These are phyloP conservation scores for Pseudogymnoascus sp. DNA, from an alignment of 2,329 filamentous ascomycete genomes.

Conservation along the genomic window DNA sequence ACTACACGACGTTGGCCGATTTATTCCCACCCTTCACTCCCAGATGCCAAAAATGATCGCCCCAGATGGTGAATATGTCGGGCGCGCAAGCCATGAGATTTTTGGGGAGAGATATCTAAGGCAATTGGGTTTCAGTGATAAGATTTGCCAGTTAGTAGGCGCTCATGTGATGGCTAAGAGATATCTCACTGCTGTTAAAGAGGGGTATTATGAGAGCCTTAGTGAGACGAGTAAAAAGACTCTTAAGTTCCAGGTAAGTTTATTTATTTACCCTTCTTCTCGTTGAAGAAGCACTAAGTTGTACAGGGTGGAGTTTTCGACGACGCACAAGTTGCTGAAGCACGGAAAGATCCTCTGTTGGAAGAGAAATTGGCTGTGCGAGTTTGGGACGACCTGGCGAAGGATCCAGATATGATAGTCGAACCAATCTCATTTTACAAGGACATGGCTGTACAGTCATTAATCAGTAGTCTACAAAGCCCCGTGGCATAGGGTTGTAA, in stretches of 20 bases:
- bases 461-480: neutral
- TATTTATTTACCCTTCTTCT: neutral
- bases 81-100: slow-evolving; percentile 10
- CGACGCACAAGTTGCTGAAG: slow-evolving; percentile 9
- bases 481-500: neutral
- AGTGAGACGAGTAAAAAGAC: slow-evolving; percentile 12
- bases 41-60: slow-evolving; percentile 11
- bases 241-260: slow-evolving; percentile 7
- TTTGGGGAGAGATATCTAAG: slow-evolving; percentile 8
- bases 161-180: slow-evolving; percentile 11
- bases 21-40: slow-evolving; percentile 5
- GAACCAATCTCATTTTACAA: slow-evolving; percentile 8
- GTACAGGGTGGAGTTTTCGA: slow-evolving; percentile 9
- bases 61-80: slow-evolving; percentile 8
- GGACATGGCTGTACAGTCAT: slow-evolving; percentile 10
- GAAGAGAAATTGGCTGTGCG: slow-evolving; percentile 11
- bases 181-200: slow-evolving; percentile 10
- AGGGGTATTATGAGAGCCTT: slow-evolving; percentile 10
- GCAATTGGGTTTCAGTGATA: slow-evolving; percentile 2
- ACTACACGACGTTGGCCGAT: slow-evolving; percentile 12
- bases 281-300: neutral
- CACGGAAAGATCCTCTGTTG: slow-evolving; percentile 10
- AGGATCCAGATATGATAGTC: slow-evolving; percentile 2
- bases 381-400: slow-evolving; percentile 11
- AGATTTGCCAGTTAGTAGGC: slow-evolving; percentile 5